Percentiles rank a stretch among this genome's conserved stretches.
Evolutionary conservation across 345 rosid genomes (phyloP).

Genomic region (Odontarrhena argentea): DNA sequence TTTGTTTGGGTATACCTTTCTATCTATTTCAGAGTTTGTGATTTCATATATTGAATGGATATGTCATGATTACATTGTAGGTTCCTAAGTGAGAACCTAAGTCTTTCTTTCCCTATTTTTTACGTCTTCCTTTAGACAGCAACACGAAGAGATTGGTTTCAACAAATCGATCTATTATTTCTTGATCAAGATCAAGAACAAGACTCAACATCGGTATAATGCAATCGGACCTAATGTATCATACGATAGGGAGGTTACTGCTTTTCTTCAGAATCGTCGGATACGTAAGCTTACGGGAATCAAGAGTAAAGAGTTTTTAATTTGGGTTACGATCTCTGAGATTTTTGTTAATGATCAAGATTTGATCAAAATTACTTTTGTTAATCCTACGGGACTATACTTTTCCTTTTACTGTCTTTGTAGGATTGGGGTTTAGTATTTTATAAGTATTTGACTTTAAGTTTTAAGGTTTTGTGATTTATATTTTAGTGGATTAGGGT

Average conservation of each 20-base stretch:
- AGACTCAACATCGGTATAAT: slow-evolving; percentile 46
- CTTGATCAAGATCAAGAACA: slow-evolving; percentile 60
- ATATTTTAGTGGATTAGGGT: too few species aligned
- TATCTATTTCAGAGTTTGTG: too few species aligned
- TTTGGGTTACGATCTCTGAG: slow-evolving; percentile 64
- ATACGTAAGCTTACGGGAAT: slow-evolving; percentile 54
- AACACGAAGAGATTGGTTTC: slow-evolving; percentile 57
- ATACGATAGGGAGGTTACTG: slow-evolving; percentile 57
- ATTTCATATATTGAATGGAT: too few species aligned
- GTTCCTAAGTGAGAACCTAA: too few species aligned
- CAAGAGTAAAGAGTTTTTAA: slow-evolving; percentile 57
- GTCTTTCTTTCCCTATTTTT: too few species aligned
- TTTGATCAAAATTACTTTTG: slow-evolving; percentile 48
- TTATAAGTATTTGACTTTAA: too few species aligned
- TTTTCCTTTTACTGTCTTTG: slow-evolving; percentile 61
- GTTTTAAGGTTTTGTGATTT: too few species aligned
- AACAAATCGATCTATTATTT: slow-evolving; percentile 57
- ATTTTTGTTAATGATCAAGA: slow-evolving; percentile 45
- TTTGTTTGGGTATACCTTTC: too few species aligned
- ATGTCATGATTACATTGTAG: too few species aligned
- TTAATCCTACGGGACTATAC: slow-evolving; percentile 51
- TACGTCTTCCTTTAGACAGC: slow-evolving; percentile 56
- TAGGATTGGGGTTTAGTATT: too few species aligned
- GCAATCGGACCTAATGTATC: slow-evolving; percentile 46
- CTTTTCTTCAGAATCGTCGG: slow-evolving; percentile 52